Conservation (phyloP, 2,329 filamentous ascomycete species). For the Aspergillus sojae region DNA sequence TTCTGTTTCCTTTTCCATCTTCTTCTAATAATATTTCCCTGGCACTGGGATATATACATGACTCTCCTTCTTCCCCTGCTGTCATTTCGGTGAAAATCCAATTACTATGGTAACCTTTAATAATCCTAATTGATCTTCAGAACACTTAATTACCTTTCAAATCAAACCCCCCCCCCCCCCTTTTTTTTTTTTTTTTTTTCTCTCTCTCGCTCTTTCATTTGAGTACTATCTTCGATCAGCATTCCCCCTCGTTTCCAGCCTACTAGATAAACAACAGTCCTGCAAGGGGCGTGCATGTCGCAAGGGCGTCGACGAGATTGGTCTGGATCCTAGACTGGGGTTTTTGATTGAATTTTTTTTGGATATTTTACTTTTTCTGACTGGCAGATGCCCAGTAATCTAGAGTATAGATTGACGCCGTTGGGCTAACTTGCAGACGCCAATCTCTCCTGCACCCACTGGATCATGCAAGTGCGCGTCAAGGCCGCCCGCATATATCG, state of each 20-base stretch:
- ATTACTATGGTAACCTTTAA: neutral
- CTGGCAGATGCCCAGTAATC: constrained; percentile 21
- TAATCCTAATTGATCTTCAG: neutral
- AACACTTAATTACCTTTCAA: neutral
- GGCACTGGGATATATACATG: constrained; percentile 2
- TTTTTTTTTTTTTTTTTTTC: neutral
- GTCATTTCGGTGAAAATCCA: neutral
- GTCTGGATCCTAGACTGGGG: constrained; percentile 12
- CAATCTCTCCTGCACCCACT: constrained; percentile 20
- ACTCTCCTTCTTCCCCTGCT: constrained; percentile 1
- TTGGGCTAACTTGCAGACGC: constrained; percentile 18
- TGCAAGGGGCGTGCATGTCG: constrained; percentile 21
- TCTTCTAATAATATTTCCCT: constrained; percentile 11
- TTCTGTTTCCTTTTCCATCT: neutral
- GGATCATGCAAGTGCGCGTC: constrained; percentile 33
- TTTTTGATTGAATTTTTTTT: constrained; percentile 5
- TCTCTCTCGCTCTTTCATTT: neutral
- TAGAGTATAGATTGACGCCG: constrained; percentile 21
- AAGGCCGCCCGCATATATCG: constrained; percentile 29
- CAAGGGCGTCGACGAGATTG: constrained; percentile 19
- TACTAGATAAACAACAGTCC: constrained; percentile 18
- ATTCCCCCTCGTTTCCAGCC: constrained; percentile 17
- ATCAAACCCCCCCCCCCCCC: neutral
- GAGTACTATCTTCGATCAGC: neutral
- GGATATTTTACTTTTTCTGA: constrained; percentile 7